These are phyloP conservation scores for Heritiera littoralis DNA, from an alignment of 345 rosid genomes.

Conservation along the genomic window DNA sequence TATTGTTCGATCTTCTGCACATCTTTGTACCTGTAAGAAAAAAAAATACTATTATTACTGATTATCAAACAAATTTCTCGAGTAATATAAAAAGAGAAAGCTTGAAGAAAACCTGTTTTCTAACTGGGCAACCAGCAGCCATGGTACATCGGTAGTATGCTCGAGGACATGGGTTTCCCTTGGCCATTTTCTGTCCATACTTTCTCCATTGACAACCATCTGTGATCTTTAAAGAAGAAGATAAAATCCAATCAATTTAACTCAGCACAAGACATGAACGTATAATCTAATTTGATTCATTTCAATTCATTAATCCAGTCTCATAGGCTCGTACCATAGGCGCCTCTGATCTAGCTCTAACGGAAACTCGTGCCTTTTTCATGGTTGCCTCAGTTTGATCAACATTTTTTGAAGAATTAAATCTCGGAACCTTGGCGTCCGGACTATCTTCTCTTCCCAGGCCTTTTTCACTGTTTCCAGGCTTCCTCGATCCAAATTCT, in stretches of 20 bases:
- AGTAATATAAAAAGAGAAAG: background rate
- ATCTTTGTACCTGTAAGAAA: conserved; percentile 71
- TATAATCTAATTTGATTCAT: background rate
- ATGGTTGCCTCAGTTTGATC: conserved; percentile 73
- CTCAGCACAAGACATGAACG: background rate
- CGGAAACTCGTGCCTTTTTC: conserved; percentile 68
- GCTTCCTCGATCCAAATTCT: conserved; percentile 19
- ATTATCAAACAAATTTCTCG: background rate
- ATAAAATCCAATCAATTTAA: background rate
- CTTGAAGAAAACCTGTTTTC: conserved; percentile 52
- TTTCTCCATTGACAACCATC: conserved; percentile 86
- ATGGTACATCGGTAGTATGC: conserved; percentile 80
- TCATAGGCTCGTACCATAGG: conserved; percentile 27
- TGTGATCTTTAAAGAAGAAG: conserved; percentile 37
- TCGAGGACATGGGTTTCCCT: conserved; percentile 80
- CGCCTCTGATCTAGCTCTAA: conserved; percentile 59
- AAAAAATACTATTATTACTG: too few species aligned
- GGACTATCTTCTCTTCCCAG: conserved; percentile 33
- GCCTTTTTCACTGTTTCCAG: conserved; percentile 21
- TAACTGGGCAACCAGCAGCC: conserved; percentile 78
- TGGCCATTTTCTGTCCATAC: conserved; percentile 80
- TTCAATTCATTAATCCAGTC: background rate
- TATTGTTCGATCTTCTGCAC: conserved; percentile 81
- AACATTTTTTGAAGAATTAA: conserved; percentile 41
- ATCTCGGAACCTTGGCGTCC: conserved; percentile 45